Evolutionary conservation across 805 yeast species (phyloP), one percentile per base, ranked within the genome.

Genomic region (Myxozyma nipponensis): DNA sequence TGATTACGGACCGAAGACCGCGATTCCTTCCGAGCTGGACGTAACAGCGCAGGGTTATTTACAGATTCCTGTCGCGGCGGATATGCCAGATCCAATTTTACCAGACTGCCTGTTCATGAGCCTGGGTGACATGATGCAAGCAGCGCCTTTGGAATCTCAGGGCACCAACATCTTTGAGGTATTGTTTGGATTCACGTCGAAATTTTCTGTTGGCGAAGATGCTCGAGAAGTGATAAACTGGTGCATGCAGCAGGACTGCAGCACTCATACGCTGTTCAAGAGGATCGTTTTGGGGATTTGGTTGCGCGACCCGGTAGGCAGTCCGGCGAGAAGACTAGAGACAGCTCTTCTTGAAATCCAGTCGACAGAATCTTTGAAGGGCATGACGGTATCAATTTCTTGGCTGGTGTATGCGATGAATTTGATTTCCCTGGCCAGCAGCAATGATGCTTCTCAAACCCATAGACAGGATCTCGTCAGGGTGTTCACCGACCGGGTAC

Each of bases 361-460:
- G 24, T 38, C 35, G n/a, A 32, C 13, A 25, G 24, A 47, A n/a
- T 13, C 54, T 15, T 44, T 44, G 10, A 44, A 38, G 15, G 44
- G 37, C 21, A 54, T 54, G 58, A 54, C 58, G 32, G 54, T 54
- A 13, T 54, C 58, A 25, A 52, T 52, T 30, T 22, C 49, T 10
- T 54, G 58, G 58, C 47, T 54, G 1, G 39, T 54, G 4, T 54
- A 43, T 38, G 56, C 58, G 15, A 47, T 54, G 44, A 45, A 54
- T 13, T 40, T 54, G 6, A 45, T 42, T 9, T 43, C 46, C 3
- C 24, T 35, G 18, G 9, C 24, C 3, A 26, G 9, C 3, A 10
- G 9, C 18, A 19, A 30, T 19, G 19, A 35, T 18, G 21, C 15
- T 35, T 17, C 15, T 35, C 38, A n/a, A 23, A 26, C 24, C 17